These are phyloP conservation scores for Coemansia sp. DNA, from an alignment of 192 early-diverging fungal species.

Conservation along the genomic window DNA sequence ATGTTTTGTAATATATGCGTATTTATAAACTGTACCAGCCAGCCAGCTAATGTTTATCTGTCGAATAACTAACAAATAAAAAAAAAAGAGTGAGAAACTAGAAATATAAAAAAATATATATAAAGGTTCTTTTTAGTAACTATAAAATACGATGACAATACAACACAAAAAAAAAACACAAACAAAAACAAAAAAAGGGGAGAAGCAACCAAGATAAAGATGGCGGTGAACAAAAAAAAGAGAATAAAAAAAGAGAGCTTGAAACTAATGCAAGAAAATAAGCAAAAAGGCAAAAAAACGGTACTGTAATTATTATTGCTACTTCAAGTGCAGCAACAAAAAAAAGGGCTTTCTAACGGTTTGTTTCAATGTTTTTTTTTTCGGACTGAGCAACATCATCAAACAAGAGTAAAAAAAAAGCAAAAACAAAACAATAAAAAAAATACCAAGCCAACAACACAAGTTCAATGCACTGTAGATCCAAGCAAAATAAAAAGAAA, in stretches of 20 bases:
- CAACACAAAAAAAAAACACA: not conserved
- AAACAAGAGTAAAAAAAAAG: too few relatives aligned
- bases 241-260: not conserved
- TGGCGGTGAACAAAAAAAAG: not conserved
- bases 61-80: not conserved
- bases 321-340: not conserved
- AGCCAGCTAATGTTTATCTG: not conserved
- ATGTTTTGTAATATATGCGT: not conserved
- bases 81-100: conserved; percentile 4
- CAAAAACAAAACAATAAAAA: conserved; percentile 4
- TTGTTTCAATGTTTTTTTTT: not conserved
- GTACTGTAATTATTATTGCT: not conserved
- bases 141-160: not conserved
- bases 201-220: not conserved
- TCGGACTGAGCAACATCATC: not conserved
- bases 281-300: not conserved
- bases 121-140: not conserved
- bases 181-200: not conserved
- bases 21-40: not conserved
- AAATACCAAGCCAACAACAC: not conserved
- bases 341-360: not conserved
- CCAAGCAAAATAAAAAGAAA: conserved; percentile 3
- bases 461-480: conserved; percentile 8
- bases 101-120: not conserved
- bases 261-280: conserved; percentile 2